Conservation (phyloP, 2,329 filamentous ascomycete genomes). For the Nemania diffusa region DNA sequence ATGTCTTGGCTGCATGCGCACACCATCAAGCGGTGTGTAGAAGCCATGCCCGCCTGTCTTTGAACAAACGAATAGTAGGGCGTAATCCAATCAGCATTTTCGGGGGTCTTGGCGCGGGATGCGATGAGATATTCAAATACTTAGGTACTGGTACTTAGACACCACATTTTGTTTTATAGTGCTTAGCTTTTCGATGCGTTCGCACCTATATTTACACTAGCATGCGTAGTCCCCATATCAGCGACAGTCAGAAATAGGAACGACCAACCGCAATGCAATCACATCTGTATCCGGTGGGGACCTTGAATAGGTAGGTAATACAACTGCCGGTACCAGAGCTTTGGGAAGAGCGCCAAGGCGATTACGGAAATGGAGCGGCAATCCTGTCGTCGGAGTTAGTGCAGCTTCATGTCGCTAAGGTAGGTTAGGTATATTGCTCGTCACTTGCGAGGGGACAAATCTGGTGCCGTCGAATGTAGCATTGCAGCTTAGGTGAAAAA, state of each 20-base stretch:
- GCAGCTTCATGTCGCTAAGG: too few species aligned
- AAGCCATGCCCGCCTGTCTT: constrained; percentile 24
- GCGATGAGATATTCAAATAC: constrained; percentile 15
- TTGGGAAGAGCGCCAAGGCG: constrained; percentile 29
- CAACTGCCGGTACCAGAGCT: constrained; percentile 28
- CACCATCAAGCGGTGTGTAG: constrained; percentile 34
- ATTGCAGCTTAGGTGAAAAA: constrained; percentile 19
- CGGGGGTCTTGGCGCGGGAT: constrained; percentile 21
- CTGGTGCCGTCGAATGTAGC: constrained; percentile 13
- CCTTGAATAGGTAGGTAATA: not conserved
- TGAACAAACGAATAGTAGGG: constrained; percentile 13
- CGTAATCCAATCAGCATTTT: constrained; percentile 21
- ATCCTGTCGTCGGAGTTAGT: not conserved
- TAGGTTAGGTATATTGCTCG: too few species aligned
- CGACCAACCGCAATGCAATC: not conserved
- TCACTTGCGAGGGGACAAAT: constrained; percentile 12
- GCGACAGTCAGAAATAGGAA: constrained; percentile 15
- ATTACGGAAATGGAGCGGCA: not conserved
- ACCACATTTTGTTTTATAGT: not conserved
- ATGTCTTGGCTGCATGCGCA: constrained; percentile 34
- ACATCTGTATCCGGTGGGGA: not conserved
- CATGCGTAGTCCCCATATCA: not conserved
- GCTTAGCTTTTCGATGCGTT: not conserved
- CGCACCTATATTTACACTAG: not conserved
- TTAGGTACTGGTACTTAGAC: not conserved